Conservation (phyloP, 352 stramenopile genomes). For the Lagenidium giganteum region DNA sequence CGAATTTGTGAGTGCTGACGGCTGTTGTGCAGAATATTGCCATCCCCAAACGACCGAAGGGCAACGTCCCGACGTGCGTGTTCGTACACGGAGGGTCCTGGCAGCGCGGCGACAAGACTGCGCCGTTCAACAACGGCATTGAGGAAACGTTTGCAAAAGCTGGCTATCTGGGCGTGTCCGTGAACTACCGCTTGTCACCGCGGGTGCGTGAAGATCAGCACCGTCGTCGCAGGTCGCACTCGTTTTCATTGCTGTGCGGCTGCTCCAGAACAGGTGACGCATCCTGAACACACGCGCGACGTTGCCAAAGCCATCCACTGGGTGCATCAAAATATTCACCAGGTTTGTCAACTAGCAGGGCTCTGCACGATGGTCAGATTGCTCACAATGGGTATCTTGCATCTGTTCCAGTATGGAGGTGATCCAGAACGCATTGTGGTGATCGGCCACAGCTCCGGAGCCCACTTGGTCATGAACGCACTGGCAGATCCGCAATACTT, state of each 20-base stretch:
- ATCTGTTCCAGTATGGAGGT: slow-evolving; percentile 50
- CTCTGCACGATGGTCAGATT: too few relatives aligned
- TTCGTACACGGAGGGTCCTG: slow-evolving; percentile 84
- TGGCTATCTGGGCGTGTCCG: slow-evolving; percentile 50
- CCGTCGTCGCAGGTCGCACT: neutral
- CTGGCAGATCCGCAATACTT: slow-evolving; percentile 55
- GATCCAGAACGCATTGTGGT: slow-evolving; percentile 54
- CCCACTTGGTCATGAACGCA: slow-evolving; percentile 71
- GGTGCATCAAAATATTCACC: slow-evolving; percentile 58
- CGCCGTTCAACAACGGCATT: slow-evolving; percentile 54
- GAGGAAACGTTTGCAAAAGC: slow-evolving; percentile 48
- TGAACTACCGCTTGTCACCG: slow-evolving; percentile 82
- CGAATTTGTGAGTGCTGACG: neutral
- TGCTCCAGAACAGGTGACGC: slow-evolving; percentile 28
- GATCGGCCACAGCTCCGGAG: slow-evolving; percentile 73
- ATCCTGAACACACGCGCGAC: slow-evolving; percentile 67
- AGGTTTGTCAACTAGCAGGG: slow-evolving; percentile 37
- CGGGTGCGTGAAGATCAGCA: slow-evolving; percentile 28
- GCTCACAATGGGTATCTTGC: neutral
- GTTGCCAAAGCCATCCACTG: slow-evolving; percentile 55
- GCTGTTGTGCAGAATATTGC: slow-evolving; percentile 44
- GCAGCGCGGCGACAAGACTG: slow-evolving; percentile 80
- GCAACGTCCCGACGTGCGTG: slow-evolving; percentile 57
- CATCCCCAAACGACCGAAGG: slow-evolving; percentile 27
- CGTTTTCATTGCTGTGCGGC: too few relatives aligned